A percentile compares a stretch with the other conserved stretches of the same genome.
Conservation (phyloP, 768 basidiomycete species). For the Amanita pseudoporphyria region DNA sequence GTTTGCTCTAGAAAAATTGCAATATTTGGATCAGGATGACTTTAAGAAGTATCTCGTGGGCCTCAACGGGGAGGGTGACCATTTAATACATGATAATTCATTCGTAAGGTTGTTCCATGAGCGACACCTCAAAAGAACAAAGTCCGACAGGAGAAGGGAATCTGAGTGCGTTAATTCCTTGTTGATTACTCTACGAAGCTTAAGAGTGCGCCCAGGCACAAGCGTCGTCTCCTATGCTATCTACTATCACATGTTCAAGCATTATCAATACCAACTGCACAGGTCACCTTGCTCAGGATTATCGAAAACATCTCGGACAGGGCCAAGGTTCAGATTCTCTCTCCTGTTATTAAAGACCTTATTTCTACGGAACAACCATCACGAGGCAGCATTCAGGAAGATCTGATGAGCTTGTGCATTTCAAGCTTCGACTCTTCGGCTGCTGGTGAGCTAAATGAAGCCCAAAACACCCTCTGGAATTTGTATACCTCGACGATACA, state of each 20-base stretch:
- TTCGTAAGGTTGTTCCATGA: slow-evolving; percentile 55
- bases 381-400: slow-evolving; percentile 11
- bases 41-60: slow-evolving; percentile 46
- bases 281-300: slow-evolving; percentile 43
- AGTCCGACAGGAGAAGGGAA: slow-evolving; percentile 47
- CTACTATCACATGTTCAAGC: slow-evolving; percentile 71
- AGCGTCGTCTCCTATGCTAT: slow-evolving; percentile 62
- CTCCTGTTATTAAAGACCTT: slow-evolving; percentile 44
- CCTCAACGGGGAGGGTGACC: slow-evolving; percentile 40
- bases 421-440: slow-evolving; percentile 45
- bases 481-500: slow-evolving; percentile 35
- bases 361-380: slow-evolving; percentile 5
- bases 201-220: slow-evolving; percentile 39
- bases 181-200: neutral
- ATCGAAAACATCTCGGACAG: slow-evolving; percentile 37
- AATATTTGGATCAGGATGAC: slow-evolving; percentile 63
- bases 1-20: slow-evolving; percentile 32
- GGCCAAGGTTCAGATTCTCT: slow-evolving; percentile 40
- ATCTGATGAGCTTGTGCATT: slow-evolving; percentile 31
- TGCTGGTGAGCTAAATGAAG: slow-evolving; percentile 33
- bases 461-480: slow-evolving; percentile 37
- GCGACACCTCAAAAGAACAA: slow-evolving; percentile 37
- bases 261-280: slow-evolving; percentile 37
- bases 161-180: slow-evolving; percentile 30
- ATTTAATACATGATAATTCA: slow-evolving; percentile 47